Base-by-base conservation (phyloP, 306 rosid genomes). In the Styphnolobium japonicum region DNA sequence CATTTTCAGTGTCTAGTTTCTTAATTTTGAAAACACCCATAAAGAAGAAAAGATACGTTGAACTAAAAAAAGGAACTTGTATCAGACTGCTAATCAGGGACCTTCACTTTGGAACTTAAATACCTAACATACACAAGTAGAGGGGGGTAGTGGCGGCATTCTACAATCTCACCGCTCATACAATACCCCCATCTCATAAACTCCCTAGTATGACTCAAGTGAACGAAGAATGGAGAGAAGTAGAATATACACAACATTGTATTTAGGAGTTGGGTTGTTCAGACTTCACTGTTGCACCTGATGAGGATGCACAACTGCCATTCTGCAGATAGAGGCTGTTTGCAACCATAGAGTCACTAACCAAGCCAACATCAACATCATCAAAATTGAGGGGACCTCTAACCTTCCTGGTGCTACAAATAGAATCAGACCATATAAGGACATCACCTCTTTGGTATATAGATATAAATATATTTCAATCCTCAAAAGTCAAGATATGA, bases 341-440 rank as follows among this genome's bases (percentile, higher is more conserved):
- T 67, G 99, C 96, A 73, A 96, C 99, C 92, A 91, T 85, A 15
- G 98, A 89, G 77, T 96, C 99, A 63, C 97, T 93, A 5, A 96
- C 98, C 87, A 96, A 83, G 45, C 98, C 99, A 10, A 80, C 94
- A 69, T 96, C 98, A 0, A 83, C 88, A 0, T 90, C 97, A 25
- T 93, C 99, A 0, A 91, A 96, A 76, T 93, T 92, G 67, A 96
- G 93, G 2, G 86, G 70, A 53, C 96, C 97, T 82, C 98, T 85
- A 51, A 92, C 86, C 85, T 93, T 96, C 36, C 98, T 87, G 57
- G 84, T 87, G 77, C 99, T n/a, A n/a, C n/a, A 66, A 73, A 55
- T 39, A 43, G 58, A 81, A 78, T 73, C 21, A 53, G 18, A 33
- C 23, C 12, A 31, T 27, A 42, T 72, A 75, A 82, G 74, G 43